These are phyloP conservation scores for Aspergillus transmontanensis DNA, from an alignment of 2,329 filamentous ascomycete species.

Conservation along the genomic window DNA sequence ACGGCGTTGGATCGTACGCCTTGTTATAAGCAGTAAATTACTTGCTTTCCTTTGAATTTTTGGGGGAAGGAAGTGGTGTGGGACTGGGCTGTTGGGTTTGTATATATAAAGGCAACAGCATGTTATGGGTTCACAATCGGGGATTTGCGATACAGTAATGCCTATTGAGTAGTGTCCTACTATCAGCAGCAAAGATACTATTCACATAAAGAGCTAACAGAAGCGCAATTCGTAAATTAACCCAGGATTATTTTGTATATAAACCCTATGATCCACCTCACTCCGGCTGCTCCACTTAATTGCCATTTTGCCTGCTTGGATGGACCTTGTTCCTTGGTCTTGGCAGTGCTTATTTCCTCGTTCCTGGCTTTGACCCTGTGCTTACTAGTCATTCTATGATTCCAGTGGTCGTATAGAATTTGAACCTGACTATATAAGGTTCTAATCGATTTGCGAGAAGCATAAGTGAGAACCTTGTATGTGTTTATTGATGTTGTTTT, in stretches of 20 bases:
- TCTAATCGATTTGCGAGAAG: not conserved
- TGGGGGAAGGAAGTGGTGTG: not conserved
- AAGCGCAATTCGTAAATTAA: not conserved
- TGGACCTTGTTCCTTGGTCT: not conserved
- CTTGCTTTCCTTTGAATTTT: not conserved
- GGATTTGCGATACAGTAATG: too few species aligned
- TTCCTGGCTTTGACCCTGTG: not conserved
- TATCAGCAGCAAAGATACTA: too few species aligned
- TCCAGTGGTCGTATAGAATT: too few species aligned
- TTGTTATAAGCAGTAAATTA: conserved; percentile 5
- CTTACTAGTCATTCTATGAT: not conserved
- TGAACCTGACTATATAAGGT: not conserved
- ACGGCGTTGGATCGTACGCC: conserved; percentile 5
- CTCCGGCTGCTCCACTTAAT: not conserved
- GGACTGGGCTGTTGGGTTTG: not conserved
- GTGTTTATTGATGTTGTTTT: not conserved
- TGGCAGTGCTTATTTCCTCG: not conserved
- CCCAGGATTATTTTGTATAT: not conserved
- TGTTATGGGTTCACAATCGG: not conserved
- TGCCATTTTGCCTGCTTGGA: not conserved
- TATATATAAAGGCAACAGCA: not conserved
- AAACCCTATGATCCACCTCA: not conserved
- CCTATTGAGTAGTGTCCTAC: too few species aligned
- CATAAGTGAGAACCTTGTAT: not conserved
- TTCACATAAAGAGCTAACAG: not conserved